Evolutionary conservation across 1,284 basidiomycete species (phyloP).

Genomic region (Hemileia vastatrix): DNA sequence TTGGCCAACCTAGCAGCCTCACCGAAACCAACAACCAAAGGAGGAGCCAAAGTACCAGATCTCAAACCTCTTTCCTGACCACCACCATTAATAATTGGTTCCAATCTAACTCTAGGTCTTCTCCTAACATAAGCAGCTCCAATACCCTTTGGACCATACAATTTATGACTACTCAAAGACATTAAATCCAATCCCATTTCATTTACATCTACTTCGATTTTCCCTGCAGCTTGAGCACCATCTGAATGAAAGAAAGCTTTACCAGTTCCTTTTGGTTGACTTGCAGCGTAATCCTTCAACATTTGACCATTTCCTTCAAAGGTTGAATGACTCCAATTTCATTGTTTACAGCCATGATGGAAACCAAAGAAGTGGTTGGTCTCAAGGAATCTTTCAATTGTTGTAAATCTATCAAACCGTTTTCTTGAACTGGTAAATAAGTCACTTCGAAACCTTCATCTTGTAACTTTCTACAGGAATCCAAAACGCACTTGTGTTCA

Average conservation of each 20-base stretch:
- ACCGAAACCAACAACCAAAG: slow-evolving; percentile 82
- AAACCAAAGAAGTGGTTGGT: slow-evolving; percentile 71
- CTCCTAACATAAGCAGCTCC: slow-evolving; percentile 91
- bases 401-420: slow-evolving; percentile 70
- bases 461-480: slow-evolving; percentile 87
- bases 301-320: slow-evolving; percentile 87
- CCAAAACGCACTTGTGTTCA: slow-evolving; percentile 98
- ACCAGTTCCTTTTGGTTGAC: slow-evolving; percentile 72
- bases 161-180: slow-evolving; percentile 93
- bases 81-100: slow-evolving; percentile 90
- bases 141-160: slow-evolving; percentile 96
- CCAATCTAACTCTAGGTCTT: slow-evolving; percentile 82
- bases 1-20: slow-evolving; percentile 88
- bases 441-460: slow-evolving; percentile 98
- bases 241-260: slow-evolving; percentile 92
- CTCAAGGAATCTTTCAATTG: slow-evolving; percentile 71
- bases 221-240: slow-evolving; percentile 84
- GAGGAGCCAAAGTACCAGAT: slow-evolving; percentile 82
- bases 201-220: slow-evolving; percentile 84
- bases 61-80: slow-evolving; percentile 94
- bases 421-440: slow-evolving; percentile 81
- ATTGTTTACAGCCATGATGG: slow-evolving; percentile 99
- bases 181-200: slow-evolving; percentile 90
- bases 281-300: slow-evolving; percentile 50
- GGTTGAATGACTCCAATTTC: slow-evolving; percentile 99